These are phyloP conservation scores for Podospora bellae-mahoneyi DNA, from an alignment of 495 filamentous ascomycete species.

Conservation along the genomic window DNA sequence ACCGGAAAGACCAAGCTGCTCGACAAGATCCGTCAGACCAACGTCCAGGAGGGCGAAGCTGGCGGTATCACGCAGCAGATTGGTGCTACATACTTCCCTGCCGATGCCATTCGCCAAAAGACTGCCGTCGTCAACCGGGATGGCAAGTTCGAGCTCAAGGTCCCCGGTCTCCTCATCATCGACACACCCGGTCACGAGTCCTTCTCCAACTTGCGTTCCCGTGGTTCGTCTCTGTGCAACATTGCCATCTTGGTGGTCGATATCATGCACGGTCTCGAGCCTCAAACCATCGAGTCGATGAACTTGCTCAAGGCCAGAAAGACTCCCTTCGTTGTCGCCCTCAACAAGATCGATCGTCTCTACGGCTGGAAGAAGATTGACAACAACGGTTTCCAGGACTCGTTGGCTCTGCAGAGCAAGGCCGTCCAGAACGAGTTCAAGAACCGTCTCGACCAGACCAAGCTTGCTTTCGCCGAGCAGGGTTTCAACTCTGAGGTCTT, in stretches of 20 bases:
- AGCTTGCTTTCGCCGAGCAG: slow-evolving; percentile 90
- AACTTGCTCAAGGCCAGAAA: slow-evolving; percentile 85
- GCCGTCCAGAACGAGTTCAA: slow-evolving; percentile 92
- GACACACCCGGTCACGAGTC: slow-evolving; percentile 99
- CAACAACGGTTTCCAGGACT: slow-evolving; percentile 97
- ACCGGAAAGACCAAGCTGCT: slow-evolving; percentile 98
- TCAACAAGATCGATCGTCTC: slow-evolving; percentile 99
- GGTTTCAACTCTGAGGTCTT: slow-evolving; percentile 96
- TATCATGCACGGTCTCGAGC: slow-evolving; percentile 99
- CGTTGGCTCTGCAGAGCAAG: slow-evolving; percentile 84
- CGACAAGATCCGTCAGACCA: slow-evolving; percentile 98
- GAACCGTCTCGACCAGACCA: slow-evolving; percentile 84
- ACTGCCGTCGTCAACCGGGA: slow-evolving; percentile 90
- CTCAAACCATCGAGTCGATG: slow-evolving; percentile 97
- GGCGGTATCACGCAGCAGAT: slow-evolving; percentile 99
- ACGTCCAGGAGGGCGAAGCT: slow-evolving; percentile 98
- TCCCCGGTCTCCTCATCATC: slow-evolving; percentile 94
- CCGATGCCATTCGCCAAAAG: slow-evolving; percentile 87
- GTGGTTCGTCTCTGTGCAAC: slow-evolving; percentile 97
- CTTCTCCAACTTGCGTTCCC: slow-evolving; percentile 94
- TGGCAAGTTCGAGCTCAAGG: slow-evolving; percentile 90
- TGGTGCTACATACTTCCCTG: slow-evolving; percentile 98
- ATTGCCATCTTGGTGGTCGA: slow-evolving; percentile 99
- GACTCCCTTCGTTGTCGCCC: slow-evolving; percentile 96
- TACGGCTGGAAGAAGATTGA: slow-evolving; percentile 97